A percentile compares a stretch with the other conserved stretches of the same genome.
phyloP scores from a whole-genome alignment of 129 eudicot species.

The Flaveria linearis region DNA sequence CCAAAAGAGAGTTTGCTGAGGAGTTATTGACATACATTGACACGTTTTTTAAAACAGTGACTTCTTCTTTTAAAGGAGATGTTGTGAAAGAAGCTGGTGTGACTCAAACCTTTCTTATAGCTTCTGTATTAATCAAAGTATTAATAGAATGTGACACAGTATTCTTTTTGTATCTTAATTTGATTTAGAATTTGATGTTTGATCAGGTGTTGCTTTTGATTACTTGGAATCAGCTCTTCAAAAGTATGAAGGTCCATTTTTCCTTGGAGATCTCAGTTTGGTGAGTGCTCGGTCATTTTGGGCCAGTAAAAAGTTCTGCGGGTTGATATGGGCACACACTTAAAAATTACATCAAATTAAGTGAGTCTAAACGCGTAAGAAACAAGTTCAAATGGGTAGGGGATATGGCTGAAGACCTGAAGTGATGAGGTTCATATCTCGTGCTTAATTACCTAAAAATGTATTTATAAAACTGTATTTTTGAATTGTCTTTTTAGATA shows the following conservation, averaged over 20 bases:
- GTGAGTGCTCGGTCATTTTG: conserved; percentile 30
- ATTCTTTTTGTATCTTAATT: background rate
- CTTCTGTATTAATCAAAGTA: background rate
- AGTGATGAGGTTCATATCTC: too few relatives aligned
- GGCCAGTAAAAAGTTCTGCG: background rate
- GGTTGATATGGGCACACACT: background rate
- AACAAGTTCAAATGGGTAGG: too few relatives aligned
- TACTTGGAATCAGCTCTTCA: conserved; percentile 68
- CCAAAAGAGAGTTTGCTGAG: conserved; percentile 62
- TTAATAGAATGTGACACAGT: background rate
- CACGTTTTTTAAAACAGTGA: conserved; percentile 40
- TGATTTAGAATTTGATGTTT: conserved; percentile 6
- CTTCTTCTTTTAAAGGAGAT: conserved; percentile 48
- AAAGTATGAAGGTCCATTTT: conserved; percentile 73
- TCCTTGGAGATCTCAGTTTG: conserved; percentile 72
- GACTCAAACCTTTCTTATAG: conserved; percentile 3
- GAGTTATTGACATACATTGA: conserved; percentile 56
- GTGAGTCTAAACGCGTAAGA: background rate
- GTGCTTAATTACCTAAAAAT: too few relatives aligned
- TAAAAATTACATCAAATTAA: background rate
- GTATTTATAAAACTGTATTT: too few relatives aligned
- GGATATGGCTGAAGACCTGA: background rate
- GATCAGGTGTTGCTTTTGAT: conserved; percentile 63
- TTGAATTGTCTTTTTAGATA: too few relatives aligned
- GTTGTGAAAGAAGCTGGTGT: conserved; percentile 54